These are phyloP conservation scores for Alloascoidea hylecoeti DNA, from an alignment of 805 yeast species.

Conservation along the genomic window DNA sequence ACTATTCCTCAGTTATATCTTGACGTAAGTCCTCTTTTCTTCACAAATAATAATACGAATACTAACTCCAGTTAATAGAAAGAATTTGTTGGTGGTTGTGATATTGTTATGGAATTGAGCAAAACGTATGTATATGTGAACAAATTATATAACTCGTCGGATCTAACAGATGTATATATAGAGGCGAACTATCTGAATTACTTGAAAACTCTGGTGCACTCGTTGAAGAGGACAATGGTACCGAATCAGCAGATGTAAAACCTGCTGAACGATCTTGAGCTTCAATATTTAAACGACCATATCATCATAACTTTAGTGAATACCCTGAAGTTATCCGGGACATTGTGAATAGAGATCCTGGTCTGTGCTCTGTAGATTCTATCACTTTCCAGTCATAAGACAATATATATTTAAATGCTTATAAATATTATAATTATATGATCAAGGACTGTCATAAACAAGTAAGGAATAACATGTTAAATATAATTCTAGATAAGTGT, in stretches of 20 bases:
- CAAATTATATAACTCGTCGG: not conserved
- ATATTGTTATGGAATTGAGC: slow-evolving; percentile 85
- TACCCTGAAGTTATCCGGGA: too few relatives aligned
- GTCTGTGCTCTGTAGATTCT: too few relatives aligned
- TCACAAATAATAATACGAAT: not conserved
- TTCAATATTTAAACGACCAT: too few relatives aligned
- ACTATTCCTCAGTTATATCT: slow-evolving; percentile 95
- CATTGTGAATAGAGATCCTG: too few relatives aligned
- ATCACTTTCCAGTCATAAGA: too few relatives aligned
- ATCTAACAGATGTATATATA: slow-evolving; percentile 9
- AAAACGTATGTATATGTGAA: slow-evolving; percentile 22
- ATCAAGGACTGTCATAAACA: too few relatives aligned
- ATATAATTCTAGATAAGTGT: too few relatives aligned
- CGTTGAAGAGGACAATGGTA: slow-evolving; percentile 53
- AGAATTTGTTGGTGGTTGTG: slow-evolving; percentile 97
- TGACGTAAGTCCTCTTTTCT: slow-evolving; percentile 19
- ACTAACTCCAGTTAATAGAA: slow-evolving; percentile 17
- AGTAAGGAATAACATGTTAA: too few relatives aligned
- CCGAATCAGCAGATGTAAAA: slow-evolving; percentile 15
- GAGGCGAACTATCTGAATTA: slow-evolving; percentile 81
- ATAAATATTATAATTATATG: too few relatives aligned
- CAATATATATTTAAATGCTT: too few relatives aligned
- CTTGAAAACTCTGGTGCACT: slow-evolving; percentile 69
- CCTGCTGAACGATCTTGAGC: slow-evolving; percentile 20
- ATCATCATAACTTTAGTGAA: too few relatives aligned